Conservation (phyloP, 2,329 filamentous ascomycete genomes). For the Akanthomyces lecanii region DNA sequence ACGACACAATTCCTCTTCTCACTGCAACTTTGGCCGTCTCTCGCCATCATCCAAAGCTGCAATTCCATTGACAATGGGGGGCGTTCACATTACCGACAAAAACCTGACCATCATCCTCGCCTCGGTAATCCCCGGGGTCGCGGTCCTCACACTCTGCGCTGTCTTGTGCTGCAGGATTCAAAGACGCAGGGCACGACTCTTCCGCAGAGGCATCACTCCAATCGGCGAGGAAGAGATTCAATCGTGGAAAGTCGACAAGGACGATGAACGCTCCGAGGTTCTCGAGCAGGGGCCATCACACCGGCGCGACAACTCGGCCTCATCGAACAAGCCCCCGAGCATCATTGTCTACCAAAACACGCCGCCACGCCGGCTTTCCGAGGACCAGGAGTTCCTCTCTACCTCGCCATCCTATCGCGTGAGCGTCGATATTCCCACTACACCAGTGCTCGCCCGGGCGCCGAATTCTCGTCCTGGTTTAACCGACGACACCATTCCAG, state of each 20-base stretch:
- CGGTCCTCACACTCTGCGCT: constrained; percentile 31
- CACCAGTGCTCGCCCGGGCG: constrained; percentile 53
- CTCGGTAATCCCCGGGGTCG: constrained; percentile 44
- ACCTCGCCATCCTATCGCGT: constrained; percentile 34
- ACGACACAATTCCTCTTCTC: neutral
- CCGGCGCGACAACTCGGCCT: constrained; percentile 25
- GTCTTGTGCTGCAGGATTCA: constrained; percentile 37
- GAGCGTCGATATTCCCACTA: constrained; percentile 43
- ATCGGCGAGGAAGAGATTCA: constrained; percentile 64
- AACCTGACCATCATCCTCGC: constrained; percentile 47
- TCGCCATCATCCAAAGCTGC: neutral
- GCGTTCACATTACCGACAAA: neutral
- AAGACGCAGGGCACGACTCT: constrained; percentile 39
- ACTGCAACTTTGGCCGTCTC: neutral
- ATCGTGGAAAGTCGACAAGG: constrained; percentile 51
- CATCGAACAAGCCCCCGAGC: constrained; percentile 45
- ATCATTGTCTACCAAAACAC: constrained; percentile 50
- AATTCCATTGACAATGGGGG: constrained; percentile 10
- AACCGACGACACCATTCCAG: constrained; percentile 57
- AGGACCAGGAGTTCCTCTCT: constrained; percentile 27
- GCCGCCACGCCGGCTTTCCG: constrained; percentile 23
- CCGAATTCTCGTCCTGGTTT: constrained; percentile 60
- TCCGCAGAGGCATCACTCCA: constrained; percentile 54
- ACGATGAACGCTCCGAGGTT: constrained; percentile 30
- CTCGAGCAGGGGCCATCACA: constrained; percentile 19